Conservation (phyloP, 2,329 filamentous ascomycete genomes). For the Beauveria pseudobassiana region DNA sequence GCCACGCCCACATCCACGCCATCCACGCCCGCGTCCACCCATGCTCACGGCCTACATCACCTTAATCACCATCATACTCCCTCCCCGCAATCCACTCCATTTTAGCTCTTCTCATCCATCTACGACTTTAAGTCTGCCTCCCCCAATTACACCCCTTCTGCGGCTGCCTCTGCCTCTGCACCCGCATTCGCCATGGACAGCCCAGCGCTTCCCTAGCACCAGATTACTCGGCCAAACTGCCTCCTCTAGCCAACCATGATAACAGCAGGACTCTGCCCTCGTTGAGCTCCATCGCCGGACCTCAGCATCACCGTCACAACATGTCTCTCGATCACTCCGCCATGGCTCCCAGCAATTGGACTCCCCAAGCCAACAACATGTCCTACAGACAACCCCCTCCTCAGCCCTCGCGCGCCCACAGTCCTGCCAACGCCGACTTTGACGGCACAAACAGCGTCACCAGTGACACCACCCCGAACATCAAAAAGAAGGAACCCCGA, state of each 20-base stretch:
- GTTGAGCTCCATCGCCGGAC: slow-evolving; percentile 28
- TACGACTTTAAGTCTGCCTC: background rate
- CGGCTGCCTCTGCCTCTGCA: background rate
- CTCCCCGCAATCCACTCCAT: slow-evolving; percentile 16
- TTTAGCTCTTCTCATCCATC: slow-evolving; percentile 10
- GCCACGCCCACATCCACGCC: background rate
- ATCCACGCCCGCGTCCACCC: background rate
- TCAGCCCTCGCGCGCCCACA: slow-evolving; percentile 29
- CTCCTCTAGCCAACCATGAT: slow-evolving; percentile 19
- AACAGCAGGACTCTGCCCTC: slow-evolving; percentile 27
- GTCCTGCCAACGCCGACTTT: slow-evolving; percentile 41
- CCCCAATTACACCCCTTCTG: background rate
- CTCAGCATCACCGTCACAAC: slow-evolving; percentile 18
- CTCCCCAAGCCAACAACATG: slow-evolving; percentile 37
- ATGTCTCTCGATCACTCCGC: slow-evolving; percentile 8
- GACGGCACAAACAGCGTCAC: slow-evolving; percentile 35
- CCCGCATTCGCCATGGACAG: slow-evolving; percentile 4
- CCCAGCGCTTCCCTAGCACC: slow-evolving; percentile 13
- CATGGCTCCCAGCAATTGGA: slow-evolving; percentile 14
- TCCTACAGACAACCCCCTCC: slow-evolving; percentile 29
- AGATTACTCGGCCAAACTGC: slow-evolving; percentile 21
- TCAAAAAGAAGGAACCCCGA: slow-evolving; percentile 36
- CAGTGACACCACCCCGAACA: slow-evolving; percentile 41
- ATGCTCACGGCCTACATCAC: slow-evolving; percentile 18
- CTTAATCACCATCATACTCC: slow-evolving; percentile 1